Percentiles rank a stretch among this genome's conserved stretches.
Evolutionary conservation across 371 early-diverging fungal species (phyloP).

Genomic region (Blakeslea trispora): DNA sequence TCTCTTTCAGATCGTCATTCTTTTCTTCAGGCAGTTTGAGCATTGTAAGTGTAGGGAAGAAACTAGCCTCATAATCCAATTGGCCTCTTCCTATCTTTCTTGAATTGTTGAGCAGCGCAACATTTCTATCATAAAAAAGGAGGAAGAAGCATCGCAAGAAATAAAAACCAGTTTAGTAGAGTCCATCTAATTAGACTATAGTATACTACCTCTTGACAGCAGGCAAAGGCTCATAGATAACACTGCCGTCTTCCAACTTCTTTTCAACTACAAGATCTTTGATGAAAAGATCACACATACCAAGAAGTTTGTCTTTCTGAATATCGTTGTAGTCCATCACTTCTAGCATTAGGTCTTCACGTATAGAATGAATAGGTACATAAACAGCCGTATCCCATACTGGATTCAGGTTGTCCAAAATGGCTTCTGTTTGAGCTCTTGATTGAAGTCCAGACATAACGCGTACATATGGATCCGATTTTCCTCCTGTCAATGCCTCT

Average conservation of each 20-base stretch:
- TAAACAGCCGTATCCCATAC: constrained; percentile 79
- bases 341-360: constrained; percentile 67
- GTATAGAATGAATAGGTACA: constrained; percentile 62
- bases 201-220: constrained; percentile 30
- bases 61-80: constrained; percentile 61
- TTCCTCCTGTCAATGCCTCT: constrained; percentile 58
- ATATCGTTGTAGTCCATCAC: constrained; percentile 71
- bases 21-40: no score
- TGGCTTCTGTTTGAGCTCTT: constrained; percentile 61
- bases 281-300: constrained; percentile 43
- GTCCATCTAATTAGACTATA: no score
- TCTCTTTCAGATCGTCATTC: no score
- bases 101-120: constrained; percentile 55
- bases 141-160: no score
- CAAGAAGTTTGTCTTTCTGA: constrained; percentile 61
- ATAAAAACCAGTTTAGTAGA: no score
- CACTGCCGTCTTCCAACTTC: constrained; percentile 22
- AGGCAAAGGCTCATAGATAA: constrained; percentile 33
- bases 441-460: constrained; percentile 59
- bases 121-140: constrained; percentile 35
- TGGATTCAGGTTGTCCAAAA: constrained; percentile 72
- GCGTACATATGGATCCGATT: constrained; percentile 79
- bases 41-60: constrained; percentile 63
- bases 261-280: constrained; percentile 30
- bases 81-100: constrained; percentile 59